Evolutionary conservation across 179 eudicot genomes (phyloP), one percentile per base, ranked within the genome.

Genomic region (Vitellaria paradoxa): DNA sequence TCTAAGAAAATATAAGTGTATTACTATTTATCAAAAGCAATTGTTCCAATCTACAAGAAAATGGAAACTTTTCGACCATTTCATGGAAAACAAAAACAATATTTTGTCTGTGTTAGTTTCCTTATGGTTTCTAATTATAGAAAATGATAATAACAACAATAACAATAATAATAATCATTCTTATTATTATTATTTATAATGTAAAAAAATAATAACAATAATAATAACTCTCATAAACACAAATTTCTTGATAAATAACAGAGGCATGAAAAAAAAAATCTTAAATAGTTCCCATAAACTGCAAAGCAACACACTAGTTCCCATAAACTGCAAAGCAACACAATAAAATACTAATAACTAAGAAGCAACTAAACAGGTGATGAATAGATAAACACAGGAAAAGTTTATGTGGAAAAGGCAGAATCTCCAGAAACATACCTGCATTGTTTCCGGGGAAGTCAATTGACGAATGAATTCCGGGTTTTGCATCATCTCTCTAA

Each of bases 401-500:
- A 10, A 59, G 23, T 68, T 46, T 68, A 14, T 10, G 12, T 52
- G 56, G 24, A 45, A 15, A 68, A 6, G 24, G 53, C 5, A 20
- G 47, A 14, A 4, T 17, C 21, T 17, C 12, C 17, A 68, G 24
- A 11, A 13, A 46, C 7, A 11, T 80, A 86, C 87, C 87, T 88
- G 91, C 85, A 86, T 77, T 17, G 82, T 86, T 53, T 84, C 91
- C 52, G 88, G 88, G 52, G 86, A 84, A 37, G 87, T 77, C 76
- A 85, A 76, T 60, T 88, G 84, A 18, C 86, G 82, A 71, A 86
- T 69, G 70, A 86, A 65, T 63, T 86, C 89, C 46, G 88, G 91
- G 82, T 86, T 86, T 83, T 85, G 89, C 88, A 88, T 81, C 86
- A 86, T 85, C 65, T 88, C 91, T 83, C 88, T 83, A 18, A 88